Evolutionary conservation across 2,329 filamentous ascomycete species (phyloP).

Genomic region (Pseudocercospora musae): DNA sequence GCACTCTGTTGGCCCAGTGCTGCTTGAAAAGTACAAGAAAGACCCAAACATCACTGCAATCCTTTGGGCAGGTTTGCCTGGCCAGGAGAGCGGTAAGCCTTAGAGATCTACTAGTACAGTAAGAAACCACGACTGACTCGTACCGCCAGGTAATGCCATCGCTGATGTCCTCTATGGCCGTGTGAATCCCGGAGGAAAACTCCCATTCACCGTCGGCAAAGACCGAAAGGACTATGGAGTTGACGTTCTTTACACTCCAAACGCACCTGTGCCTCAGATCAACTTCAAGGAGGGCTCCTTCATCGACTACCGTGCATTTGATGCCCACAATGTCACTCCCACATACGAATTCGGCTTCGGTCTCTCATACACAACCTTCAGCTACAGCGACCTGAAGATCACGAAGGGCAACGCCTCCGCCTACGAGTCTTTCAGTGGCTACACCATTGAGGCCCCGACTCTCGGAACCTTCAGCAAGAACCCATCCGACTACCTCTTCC

Average conservation of each 20-base stretch:
- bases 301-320: slow-evolving; percentile 68
- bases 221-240: slow-evolving; percentile 30
- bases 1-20: slow-evolving; percentile 29
- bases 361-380: slow-evolving; percentile 74
- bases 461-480: slow-evolving; percentile 63
- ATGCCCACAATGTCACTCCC: slow-evolving; percentile 39
- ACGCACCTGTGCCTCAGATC: slow-evolving; percentile 37
- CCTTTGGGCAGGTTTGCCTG: slow-evolving; percentile 32
- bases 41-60: slow-evolving; percentile 35
- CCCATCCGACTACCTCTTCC: slow-evolving; percentile 55
- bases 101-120: neutral
- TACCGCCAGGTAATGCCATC: slow-evolving; percentile 14
- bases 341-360: slow-evolving; percentile 48
- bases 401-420: slow-evolving; percentile 38
- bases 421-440: slow-evolving; percentile 59
- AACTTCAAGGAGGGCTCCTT: slow-evolving; percentile 58
- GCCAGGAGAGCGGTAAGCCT: slow-evolving; percentile 29
- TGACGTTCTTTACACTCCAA: slow-evolving; percentile 40
- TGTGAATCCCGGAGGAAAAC: slow-evolving; percentile 29
- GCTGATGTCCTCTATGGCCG: slow-evolving; percentile 32
- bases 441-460: slow-evolving; percentile 59
- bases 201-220: slow-evolving; percentile 34
- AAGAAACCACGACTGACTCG: neutral
- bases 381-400: slow-evolving; percentile 60
- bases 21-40: slow-evolving; percentile 31